Evolutionary conservation across 2,329 filamentous ascomycete species (phyloP).

Genomic region (Penicillium sp.): DNA sequence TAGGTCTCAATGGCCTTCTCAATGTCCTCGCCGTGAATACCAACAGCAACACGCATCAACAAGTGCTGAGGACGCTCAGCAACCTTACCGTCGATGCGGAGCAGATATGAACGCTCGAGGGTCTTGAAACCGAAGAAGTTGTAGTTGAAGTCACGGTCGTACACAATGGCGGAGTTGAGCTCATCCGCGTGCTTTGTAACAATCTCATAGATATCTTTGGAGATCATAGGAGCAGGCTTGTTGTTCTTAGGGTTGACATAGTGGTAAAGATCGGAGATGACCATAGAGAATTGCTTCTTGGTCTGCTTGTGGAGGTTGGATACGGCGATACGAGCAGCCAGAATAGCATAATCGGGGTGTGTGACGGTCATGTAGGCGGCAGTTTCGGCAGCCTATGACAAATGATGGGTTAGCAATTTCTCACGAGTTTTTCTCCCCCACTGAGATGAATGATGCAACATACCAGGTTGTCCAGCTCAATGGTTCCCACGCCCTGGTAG

Average conservation of each 20-base stretch:
- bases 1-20: conserved; percentile 97
- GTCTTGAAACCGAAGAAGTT: conserved; percentile 99
- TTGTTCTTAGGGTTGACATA: conserved; percentile 95
- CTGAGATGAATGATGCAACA: conserved; percentile 39
- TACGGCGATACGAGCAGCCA: conserved; percentile 96
- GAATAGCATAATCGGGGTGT: conserved; percentile 97
- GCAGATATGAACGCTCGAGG: conserved; percentile 93
- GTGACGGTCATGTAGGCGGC: conserved; percentile 99
- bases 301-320: conserved; percentile 99
- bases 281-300: conserved; percentile 99
- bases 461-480: conserved; percentile 96
- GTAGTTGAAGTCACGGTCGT: conserved; percentile 99
- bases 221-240: conserved; percentile 89
- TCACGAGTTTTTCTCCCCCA: neutral
- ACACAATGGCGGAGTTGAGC: conserved; percentile 97
- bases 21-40: conserved; percentile 93
- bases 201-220: conserved; percentile 83
- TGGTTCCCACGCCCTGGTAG: conserved; percentile 95
- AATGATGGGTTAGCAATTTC: conserved; percentile 26
- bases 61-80: conserved; percentile 98
- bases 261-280: conserved; percentile 89
- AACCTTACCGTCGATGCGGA: conserved; percentile 93
- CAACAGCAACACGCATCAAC: conserved; percentile 99
- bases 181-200: conserved; percentile 97
- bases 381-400: conserved; percentile 85